Percentiles rank a stretch among this genome's conserved stretches.
These are phyloP conservation scores for Boletus sp. DNA, from an alignment of 1,284 basidiomycete genomes.

Conservation along the genomic window DNA sequence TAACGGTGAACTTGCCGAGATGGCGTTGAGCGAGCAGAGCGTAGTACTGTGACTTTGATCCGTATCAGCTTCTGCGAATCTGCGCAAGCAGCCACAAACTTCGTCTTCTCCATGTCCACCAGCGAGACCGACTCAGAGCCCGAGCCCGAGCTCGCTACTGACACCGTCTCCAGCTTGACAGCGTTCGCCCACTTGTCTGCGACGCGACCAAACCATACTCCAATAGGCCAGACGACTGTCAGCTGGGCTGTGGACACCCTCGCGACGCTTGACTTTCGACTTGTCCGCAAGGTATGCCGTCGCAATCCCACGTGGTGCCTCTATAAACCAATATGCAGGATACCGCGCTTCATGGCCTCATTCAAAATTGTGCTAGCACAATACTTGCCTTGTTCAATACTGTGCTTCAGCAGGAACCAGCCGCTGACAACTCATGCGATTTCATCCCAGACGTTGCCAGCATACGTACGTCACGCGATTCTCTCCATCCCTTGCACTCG, in stretches of 20 bases:
- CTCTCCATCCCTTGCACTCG: neutral
- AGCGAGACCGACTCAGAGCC: constrained; percentile 45
- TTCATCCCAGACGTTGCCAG: constrained; percentile 24
- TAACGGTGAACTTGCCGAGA: neutral
- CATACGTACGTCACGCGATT: constrained; percentile 22
- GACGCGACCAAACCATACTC: constrained; percentile 1
- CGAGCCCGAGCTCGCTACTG: constrained; percentile 22
- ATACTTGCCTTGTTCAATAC: constrained; percentile 38
- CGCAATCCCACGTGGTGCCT: neutral
- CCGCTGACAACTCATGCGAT: neutral
- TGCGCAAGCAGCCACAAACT: neutral
- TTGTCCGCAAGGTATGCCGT: constrained; percentile 29
- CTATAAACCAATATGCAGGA: constrained; percentile 31
- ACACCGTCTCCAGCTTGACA: constrained; percentile 13
- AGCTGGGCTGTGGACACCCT: constrained; percentile 27
- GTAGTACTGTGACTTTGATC: constrained; percentile 2
- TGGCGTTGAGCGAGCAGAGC: neutral
- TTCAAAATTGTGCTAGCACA: constrained; percentile 37
- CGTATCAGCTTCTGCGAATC: neutral
- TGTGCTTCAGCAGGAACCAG: constrained; percentile 17
- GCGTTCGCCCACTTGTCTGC: constrained; percentile 23
- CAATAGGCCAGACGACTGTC: constrained; percentile 13
- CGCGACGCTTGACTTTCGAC: constrained; percentile 29
- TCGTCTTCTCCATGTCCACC: constrained; percentile 26
- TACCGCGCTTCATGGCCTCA: constrained; percentile 30